Percentiles rank a stretch among this genome's conserved stretches.
Conservation (phyloP, 2,329 filamentous ascomycete species). For the Cytospora schulzeri region DNA sequence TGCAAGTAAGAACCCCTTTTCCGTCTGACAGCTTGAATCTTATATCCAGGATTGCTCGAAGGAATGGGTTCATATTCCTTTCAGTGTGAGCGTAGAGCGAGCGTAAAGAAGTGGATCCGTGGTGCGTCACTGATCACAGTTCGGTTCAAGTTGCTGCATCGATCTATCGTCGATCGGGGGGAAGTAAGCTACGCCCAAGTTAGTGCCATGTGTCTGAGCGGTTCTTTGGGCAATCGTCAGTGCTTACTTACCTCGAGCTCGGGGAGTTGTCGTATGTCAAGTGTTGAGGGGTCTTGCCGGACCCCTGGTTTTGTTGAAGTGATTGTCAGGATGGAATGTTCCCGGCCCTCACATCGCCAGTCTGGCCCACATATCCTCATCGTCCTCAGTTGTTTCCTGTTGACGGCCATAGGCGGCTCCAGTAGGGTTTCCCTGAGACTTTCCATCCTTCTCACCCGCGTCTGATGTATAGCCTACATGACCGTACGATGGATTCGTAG, state of each 20-base stretch:
- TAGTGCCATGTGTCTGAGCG: neutral
- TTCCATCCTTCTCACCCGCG: slow-evolving; percentile 8
- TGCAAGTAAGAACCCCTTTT: neutral
- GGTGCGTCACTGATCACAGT: neutral
- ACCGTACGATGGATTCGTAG: slow-evolving; percentile 11
- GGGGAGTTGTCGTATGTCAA: slow-evolving; percentile 9
- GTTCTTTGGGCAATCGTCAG: neutral
- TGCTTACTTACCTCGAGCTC: slow-evolving; percentile 8
- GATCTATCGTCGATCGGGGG: neutral
- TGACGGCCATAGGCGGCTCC: slow-evolving; percentile 22
- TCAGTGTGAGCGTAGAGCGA: neutral
- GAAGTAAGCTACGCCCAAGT: neutral
- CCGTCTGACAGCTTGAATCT: neutral
- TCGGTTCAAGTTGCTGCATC: neutral
- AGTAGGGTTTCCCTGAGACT: slow-evolving; percentile 17
- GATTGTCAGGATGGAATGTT: neutral
- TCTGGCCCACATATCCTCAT: slow-evolving; percentile 26
- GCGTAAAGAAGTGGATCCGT: neutral
- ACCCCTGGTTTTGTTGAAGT: neutral
- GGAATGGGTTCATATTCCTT: neutral
- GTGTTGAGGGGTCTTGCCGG: slow-evolving; percentile 6
- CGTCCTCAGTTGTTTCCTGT: slow-evolving; percentile 23
- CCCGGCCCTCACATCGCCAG: slow-evolving; percentile 21
- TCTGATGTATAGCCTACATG: neutral
- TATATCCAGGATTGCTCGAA: neutral